These are phyloP conservation scores for Rhodosporidiobolus odoratus DNA, from an alignment of 768 basidiomycete genomes.

Conservation along the genomic window DNA sequence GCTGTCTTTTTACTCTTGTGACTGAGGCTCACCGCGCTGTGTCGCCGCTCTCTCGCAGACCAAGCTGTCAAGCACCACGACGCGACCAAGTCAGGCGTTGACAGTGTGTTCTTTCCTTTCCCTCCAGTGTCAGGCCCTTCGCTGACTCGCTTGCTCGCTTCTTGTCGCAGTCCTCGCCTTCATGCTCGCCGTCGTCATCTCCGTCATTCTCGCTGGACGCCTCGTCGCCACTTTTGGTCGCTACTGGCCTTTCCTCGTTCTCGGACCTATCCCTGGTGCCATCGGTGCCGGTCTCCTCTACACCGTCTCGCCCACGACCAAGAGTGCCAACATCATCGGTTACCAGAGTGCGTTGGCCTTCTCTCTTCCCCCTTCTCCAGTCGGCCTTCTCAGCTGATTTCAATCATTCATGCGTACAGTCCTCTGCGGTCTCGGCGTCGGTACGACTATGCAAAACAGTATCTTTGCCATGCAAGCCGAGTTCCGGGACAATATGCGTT, in stretches of 20 bases:
- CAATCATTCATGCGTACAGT: conserved; percentile 40
- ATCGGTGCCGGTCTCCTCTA: conserved; percentile 48
- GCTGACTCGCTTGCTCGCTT: background rate
- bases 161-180: conserved; percentile 20
- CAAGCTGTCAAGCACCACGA: conserved; percentile 33
- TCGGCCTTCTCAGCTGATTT: no score
- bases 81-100: conserved; percentile 37
- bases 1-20: background rate
- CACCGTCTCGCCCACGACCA: conserved; percentile 28
- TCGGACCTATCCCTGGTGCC: conserved; percentile 43
- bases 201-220: conserved; percentile 31
- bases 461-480: conserved; percentile 42
- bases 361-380: background rate
- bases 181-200: conserved; percentile 27
- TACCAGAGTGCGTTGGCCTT: conserved; percentile 43
- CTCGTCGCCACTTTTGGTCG: conserved; percentile 41
- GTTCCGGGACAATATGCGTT: conserved; percentile 37
- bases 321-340: conserved; percentile 38
- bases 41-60: background rate
- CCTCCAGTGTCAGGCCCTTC: background rate
- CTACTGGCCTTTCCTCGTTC: conserved; percentile 48
- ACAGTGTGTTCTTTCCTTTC: background rate
- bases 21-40: background rate
- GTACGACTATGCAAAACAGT: conserved; percentile 32
- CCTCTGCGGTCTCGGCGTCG: conserved; percentile 48